These are phyloP conservation scores for Brasilioporus rufonigricans DNA, from an alignment of 768 basidiomycete genomes.

Conservation along the genomic window DNA sequence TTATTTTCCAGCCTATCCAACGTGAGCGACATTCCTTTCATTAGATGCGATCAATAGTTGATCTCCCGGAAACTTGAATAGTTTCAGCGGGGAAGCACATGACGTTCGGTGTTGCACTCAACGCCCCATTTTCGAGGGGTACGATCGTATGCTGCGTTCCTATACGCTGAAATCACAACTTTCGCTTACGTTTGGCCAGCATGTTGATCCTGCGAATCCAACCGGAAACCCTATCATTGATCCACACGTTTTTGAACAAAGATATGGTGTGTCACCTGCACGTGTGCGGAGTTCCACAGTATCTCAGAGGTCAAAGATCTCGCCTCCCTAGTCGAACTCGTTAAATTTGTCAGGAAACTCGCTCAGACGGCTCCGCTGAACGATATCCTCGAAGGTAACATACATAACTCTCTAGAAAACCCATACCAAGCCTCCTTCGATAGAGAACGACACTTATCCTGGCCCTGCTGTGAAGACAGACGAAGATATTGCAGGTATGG, in stretches of 20 bases:
- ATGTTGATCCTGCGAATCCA: neutral
- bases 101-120: neutral
- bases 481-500: constrained; percentile 2
- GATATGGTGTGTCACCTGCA: neutral
- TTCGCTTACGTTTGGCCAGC: neutral
- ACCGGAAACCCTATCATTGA: neutral
- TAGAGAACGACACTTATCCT: neutral
- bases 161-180: neutral
- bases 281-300: too few species aligned
- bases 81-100: neutral
- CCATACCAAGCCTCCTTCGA: neutral
- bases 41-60: neutral
- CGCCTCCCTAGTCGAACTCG: neutral
- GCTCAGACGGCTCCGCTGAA: neutral
- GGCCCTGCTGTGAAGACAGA: neutral
- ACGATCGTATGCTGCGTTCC: neutral
- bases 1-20: neutral
- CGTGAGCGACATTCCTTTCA: neutral
- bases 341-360: neutral
- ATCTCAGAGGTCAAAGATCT: neutral
- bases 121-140: constrained; percentile 2
- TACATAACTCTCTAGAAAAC: neutral
- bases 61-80: neutral
- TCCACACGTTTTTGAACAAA: neutral
- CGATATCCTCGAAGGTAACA: neutral